Evolutionary conservation across 2,329 filamentous ascomycete species (phyloP).

Genomic region (Berkeleyomyces basicola): DNA sequence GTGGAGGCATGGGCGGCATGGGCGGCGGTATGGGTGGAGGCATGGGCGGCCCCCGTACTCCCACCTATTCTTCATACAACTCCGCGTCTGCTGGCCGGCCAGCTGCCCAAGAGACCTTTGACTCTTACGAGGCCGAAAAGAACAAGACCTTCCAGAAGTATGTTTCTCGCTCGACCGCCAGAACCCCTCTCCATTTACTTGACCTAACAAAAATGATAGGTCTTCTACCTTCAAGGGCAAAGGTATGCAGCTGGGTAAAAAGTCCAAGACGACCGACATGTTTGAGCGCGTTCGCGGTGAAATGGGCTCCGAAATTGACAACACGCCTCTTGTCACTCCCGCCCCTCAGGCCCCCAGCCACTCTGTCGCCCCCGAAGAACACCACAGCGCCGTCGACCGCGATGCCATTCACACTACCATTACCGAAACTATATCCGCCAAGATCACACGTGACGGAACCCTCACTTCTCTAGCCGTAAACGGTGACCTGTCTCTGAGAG

Average conservation of each 20-base stretch:
- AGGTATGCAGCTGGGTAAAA: slow-evolving; percentile 98
- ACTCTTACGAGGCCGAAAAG: slow-evolving; percentile 93
- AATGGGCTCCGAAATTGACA: slow-evolving; percentile 71
- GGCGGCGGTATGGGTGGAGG: slow-evolving; percentile 1
- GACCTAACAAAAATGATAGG: slow-evolving; percentile 21
- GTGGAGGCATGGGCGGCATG: slow-evolving; percentile 2
- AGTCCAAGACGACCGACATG: slow-evolving; percentile 94
- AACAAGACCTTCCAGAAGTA: slow-evolving; percentile 78
- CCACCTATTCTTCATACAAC: slow-evolving; percentile 54
- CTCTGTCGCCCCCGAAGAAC: slow-evolving; percentile 33
- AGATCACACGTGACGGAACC: slow-evolving; percentile 72
- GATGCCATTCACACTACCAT: slow-evolving; percentile 80
- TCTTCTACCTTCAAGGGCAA: slow-evolving; percentile 66
- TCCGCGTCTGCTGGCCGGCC: slow-evolving; percentile 47
- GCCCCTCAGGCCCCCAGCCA: slow-evolving; percentile 29
- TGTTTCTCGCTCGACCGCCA: slow-evolving; percentile 17
- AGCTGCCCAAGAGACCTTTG: slow-evolving; percentile 64
- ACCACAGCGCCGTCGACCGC: slow-evolving; percentile 52
- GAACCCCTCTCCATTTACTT: background rate
- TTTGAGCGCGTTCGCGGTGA: slow-evolving; percentile 91
- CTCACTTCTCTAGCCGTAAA: slow-evolving; percentile 77
- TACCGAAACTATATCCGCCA: slow-evolving; percentile 78
- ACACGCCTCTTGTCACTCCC: slow-evolving; percentile 52
- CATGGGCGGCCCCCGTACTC: slow-evolving; percentile 45
- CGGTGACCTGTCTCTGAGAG: slow-evolving; percentile 81